Evolutionary conservation across 768 basidiomycete genomes (phyloP), one percentile per base, ranked within the genome.

Genomic region (Wakefieldia striispora): DNA sequence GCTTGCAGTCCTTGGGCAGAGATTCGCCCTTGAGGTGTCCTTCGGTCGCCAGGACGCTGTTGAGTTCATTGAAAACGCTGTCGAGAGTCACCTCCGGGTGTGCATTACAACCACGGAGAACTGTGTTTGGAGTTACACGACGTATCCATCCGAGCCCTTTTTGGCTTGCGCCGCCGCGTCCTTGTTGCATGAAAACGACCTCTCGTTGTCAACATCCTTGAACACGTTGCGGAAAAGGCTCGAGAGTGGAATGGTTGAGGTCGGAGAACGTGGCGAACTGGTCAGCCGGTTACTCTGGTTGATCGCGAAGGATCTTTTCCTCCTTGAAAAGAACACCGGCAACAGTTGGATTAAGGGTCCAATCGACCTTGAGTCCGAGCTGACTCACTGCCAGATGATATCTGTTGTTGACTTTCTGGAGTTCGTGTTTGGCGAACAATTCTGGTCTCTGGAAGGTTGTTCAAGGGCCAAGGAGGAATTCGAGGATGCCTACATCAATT

Each of bases 41-140:
- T 48, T 50, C 17, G 45, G 49, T 8, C 35, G 47, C 11, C 27
- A 19, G 1, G 29, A 48, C 6, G 20, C 53, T 9, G 21, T 42
- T 4, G 6, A 17, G 1, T 35, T 34, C 11, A 2, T 54, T 6
- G 46, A 51, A 11, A 8, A n/a, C 13, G 31, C 34, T 4, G 45
- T 57, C 6, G 52, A 45, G 4, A 54, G 39, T 14, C 45, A 57
- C 23, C 48, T 57, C 2, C 41, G 45, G n/a, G 17, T 54, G 9
- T 50, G 45, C 26, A 40, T 43, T 34, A 16, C 16, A 14, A 50
- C 23, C 2, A 52, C 56, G 5, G 29, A 39, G 4, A 41, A 49
- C 39, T 20, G 40, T 2, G 3, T 29, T 3, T 55, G 56, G 47
- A 40, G 17, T 8, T 51, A 48, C n/a, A 52, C 50, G 12, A 27